Percentiles rank a stretch among this genome's conserved stretches.
These are phyloP conservation scores for Kentomonas sorsogonicus DNA, from an alignment of 208 protist genomes.

Conservation along the genomic window DNA sequence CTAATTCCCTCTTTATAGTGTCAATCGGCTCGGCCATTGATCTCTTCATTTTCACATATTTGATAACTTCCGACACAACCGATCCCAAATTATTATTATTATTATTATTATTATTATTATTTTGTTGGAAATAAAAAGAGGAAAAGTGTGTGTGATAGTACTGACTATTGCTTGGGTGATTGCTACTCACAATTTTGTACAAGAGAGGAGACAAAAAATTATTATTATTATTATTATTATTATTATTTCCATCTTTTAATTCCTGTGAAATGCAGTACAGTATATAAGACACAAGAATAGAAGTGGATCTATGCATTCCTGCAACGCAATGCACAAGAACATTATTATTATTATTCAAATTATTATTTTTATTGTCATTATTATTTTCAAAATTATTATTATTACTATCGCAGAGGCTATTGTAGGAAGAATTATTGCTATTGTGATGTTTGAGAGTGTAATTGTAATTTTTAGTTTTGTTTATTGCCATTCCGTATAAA, in stretches of 20 bases:
- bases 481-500: neutral
- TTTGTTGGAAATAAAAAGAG: conserved; percentile 9
- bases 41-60: conserved; percentile 1
- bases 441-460: neutral
- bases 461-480: neutral
- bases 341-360: conserved; percentile 1
- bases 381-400: neutral
- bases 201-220: no score
- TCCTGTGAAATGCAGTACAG: no score
- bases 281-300: conserved; percentile 54
- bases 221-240: no score
- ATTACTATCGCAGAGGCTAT: no score
- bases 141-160: conserved; percentile 5
- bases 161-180: no score
- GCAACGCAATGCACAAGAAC: conserved; percentile 71
- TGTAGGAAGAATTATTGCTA: no score
- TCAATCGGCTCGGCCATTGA: conserved; percentile 15
- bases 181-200: no score
- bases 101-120: conserved; percentile 5
- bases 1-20: conserved; percentile 2
- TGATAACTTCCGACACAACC: neutral
- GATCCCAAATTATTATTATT: conserved; percentile 5
- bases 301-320: conserved; percentile 82
- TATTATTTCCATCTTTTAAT: no score
- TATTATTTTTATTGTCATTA: neutral